These are phyloP conservation scores for Cyclostephanos invisitatus DNA, from an alignment of 108 stramenopile genomes.

Conservation along the genomic window DNA sequence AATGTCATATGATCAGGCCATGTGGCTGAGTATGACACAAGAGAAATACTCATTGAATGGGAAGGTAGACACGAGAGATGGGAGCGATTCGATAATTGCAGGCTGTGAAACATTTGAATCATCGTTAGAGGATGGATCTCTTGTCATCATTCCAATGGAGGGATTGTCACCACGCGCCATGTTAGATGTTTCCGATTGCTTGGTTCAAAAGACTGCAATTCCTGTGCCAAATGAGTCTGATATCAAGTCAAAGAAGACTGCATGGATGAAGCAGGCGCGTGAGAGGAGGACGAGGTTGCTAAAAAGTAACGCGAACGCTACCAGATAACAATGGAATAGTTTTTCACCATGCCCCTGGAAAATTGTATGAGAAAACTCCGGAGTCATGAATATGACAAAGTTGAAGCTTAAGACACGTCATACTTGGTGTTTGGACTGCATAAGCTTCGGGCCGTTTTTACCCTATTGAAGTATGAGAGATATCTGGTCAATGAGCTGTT, in stretches of 20 bases:
- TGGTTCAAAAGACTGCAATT: slow-evolving; percentile 9
- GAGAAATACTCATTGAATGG: neutral
- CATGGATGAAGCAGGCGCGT: neutral
- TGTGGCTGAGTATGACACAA: slow-evolving; percentile 8
- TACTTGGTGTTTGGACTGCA: too few species aligned
- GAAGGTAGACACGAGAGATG: neutral
- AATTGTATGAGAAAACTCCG: neutral
- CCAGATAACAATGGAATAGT: too few species aligned
- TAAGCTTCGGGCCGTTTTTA: too few species aligned
- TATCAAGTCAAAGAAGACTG: neutral
- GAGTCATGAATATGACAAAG: neutral
- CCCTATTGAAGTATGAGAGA: too few species aligned
- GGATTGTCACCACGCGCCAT: neutral
- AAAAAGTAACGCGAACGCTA: neutral
- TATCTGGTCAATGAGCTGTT: too few species aligned
- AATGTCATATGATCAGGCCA: slow-evolving; percentile 8
- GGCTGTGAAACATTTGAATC: neutral
- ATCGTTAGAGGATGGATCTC: neutral
- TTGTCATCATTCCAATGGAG: neutral
- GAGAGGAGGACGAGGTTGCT: neutral
- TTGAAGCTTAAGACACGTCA: too few species aligned
- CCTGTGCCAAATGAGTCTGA: neutral
- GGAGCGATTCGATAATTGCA: too few species aligned
- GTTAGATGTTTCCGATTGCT: slow-evolving; percentile 3
- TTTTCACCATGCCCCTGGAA: neutral